Percentiles rank a stretch among this genome's conserved stretches.
Conservation (phyloP, 768 basidiomycete genomes). For the Podaxis pistillaris region DNA sequence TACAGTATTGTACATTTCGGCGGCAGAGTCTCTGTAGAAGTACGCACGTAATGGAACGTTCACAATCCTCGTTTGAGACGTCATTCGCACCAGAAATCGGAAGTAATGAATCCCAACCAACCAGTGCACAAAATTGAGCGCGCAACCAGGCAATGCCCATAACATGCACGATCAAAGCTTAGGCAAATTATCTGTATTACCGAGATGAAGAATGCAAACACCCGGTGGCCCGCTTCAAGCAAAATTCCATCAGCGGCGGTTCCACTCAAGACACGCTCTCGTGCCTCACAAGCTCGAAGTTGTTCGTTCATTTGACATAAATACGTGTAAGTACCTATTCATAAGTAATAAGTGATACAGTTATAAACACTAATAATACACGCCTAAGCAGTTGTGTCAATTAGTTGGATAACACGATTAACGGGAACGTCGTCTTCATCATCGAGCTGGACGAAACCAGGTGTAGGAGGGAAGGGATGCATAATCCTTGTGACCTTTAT, state of each 20-base stretch:
- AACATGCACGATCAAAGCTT: neutral
- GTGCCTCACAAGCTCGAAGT: neutral
- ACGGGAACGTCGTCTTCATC: neutral
- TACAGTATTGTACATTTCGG: conserved; percentile 77
- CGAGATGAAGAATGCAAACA: no score
- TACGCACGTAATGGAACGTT: neutral
- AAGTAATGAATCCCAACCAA: neutral
- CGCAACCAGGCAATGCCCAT: neutral
- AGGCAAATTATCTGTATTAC: no score
- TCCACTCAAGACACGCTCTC: neutral
- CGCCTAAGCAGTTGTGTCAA: neutral
- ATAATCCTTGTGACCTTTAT: conserved; percentile 21
- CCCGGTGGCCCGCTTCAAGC: no score
- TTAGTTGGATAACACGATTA: neutral
- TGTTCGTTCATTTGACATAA: neutral
- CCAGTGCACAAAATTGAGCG: neutral
- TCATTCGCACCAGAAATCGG: neutral
- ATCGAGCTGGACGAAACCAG: conserved; percentile 2
- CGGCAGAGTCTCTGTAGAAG: conserved; percentile 54
- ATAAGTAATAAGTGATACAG: neutral
- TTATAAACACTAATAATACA: neutral
- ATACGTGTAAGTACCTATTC: neutral
- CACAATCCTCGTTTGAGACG: neutral
- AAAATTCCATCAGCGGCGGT: no score
- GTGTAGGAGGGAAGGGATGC: conserved; percentile 16